Conservation (phyloP, 2,329 filamentous ascomycete genomes). For the Trichophyton simii region DNA sequence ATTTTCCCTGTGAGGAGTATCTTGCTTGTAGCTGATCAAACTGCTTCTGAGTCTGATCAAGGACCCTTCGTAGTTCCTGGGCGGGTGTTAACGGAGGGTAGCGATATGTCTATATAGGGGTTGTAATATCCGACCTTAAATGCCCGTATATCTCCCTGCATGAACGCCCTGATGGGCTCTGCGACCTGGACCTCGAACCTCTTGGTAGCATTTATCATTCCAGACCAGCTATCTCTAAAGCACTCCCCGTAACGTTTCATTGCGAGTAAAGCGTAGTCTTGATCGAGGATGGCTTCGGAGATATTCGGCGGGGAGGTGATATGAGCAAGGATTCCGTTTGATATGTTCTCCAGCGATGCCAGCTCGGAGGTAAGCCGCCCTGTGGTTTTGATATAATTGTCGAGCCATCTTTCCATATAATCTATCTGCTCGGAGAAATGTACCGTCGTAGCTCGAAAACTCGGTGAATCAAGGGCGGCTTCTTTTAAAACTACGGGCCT, state of each 20-base stretch:
- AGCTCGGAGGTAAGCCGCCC: slow-evolving; percentile 53
- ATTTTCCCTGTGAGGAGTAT: slow-evolving; percentile 75
- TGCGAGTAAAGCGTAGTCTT: slow-evolving; percentile 85
- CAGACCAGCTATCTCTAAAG: slow-evolving; percentile 75
- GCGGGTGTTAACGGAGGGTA: neutral
- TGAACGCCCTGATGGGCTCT: slow-evolving; percentile 69
- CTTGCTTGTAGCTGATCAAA: slow-evolving; percentile 73
- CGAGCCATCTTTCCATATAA: slow-evolving; percentile 83
- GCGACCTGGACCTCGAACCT: slow-evolving; percentile 64
- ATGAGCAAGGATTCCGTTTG: slow-evolving; percentile 63
- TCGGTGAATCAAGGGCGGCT: slow-evolving; percentile 89
- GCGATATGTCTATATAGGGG: too few species aligned
- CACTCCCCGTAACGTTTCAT: slow-evolving; percentile 76
- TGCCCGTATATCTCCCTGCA: slow-evolving; percentile 63
- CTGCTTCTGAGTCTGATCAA: slow-evolving; percentile 70
- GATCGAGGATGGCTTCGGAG: slow-evolving; percentile 77
- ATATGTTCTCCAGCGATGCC: slow-evolving; percentile 61
- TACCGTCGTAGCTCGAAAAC: slow-evolving; percentile 73
- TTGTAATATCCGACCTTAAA: slow-evolving; percentile 49
- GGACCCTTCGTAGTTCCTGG: slow-evolving; percentile 55
- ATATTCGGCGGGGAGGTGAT: slow-evolving; percentile 61
- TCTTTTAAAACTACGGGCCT: slow-evolving; percentile 82
- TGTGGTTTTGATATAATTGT: slow-evolving; percentile 52
- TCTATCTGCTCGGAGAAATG: slow-evolving; percentile 92
- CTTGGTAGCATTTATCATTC: slow-evolving; percentile 59